phyloP scores from a whole-genome alignment of 2,329 filamentous ascomycete species.

The Beauveria medogensis region DNA sequence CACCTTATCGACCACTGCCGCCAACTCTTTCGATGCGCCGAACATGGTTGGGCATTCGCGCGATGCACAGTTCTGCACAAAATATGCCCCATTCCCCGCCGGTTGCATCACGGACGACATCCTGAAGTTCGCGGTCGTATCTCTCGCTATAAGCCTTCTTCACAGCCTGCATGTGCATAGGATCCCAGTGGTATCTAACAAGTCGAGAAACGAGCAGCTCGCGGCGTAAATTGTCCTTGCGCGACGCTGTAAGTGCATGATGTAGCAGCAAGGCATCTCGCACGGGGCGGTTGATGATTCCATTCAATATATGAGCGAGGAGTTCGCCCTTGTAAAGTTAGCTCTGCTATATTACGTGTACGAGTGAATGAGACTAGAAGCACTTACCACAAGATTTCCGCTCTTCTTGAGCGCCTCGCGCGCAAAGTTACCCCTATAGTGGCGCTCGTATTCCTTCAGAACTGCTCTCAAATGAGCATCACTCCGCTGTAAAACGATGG shows the following conservation, averaged over 20 bases:
- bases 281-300: slow-evolving; percentile 89
- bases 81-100: slow-evolving; percentile 71
- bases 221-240: slow-evolving; percentile 63
- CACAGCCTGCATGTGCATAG: slow-evolving; percentile 67
- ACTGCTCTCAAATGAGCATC: slow-evolving; percentile 78
- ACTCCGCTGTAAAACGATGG: slow-evolving; percentile 71
- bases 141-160: slow-evolving; percentile 73
- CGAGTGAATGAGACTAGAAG: slow-evolving; percentile 3
- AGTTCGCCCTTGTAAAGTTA: slow-evolving; percentile 66
- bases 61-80: slow-evolving; percentile 61
- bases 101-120: slow-evolving; percentile 70
- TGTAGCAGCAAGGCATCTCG: slow-evolving; percentile 85
- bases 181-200: slow-evolving; percentile 89
- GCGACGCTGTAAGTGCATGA: slow-evolving; percentile 74
- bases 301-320: slow-evolving; percentile 90
- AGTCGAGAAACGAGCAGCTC: slow-evolving; percentile 84
- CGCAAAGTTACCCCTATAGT: slow-evolving; percentile 74
- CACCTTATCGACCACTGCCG: background rate
- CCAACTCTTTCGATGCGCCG: slow-evolving; percentile 38
- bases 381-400: slow-evolving; percentile 81
- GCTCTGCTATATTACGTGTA: background rate
- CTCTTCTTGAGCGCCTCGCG: slow-evolving; percentile 81
- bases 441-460: slow-evolving; percentile 64
- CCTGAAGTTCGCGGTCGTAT: slow-evolving; percentile 66
- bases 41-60: slow-evolving; percentile 52